phyloP scores from a whole-genome alignment of 176 grass and related monocot genomes.

The Rhynchospora pubera region DNA sequence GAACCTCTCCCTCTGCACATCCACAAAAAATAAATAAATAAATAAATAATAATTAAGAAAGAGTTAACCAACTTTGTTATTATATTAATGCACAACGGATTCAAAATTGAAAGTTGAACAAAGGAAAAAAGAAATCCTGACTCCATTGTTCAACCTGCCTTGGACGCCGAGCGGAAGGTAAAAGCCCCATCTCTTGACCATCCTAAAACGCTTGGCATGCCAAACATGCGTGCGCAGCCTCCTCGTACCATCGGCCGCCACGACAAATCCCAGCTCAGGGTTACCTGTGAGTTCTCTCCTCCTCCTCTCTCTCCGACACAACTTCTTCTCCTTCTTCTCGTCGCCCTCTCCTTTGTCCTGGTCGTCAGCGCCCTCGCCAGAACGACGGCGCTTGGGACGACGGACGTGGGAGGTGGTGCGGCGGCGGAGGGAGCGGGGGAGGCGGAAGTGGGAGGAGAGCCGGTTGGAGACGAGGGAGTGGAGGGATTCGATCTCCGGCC shows the following conservation, averaged over 20 bases:
- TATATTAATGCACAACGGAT: neutral
- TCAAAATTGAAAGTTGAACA: neutral
- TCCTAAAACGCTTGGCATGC: conserved; percentile 79
- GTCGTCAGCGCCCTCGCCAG: neutral
- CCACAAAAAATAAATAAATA: neutral
- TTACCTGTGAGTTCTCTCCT: conserved; percentile 55
- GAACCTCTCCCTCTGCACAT: conserved; percentile 62
- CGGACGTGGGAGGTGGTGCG: conserved; percentile 66
- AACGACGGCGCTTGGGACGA: conserved; percentile 18
- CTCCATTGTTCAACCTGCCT: conserved; percentile 35
- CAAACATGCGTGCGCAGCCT: conserved; percentile 80
- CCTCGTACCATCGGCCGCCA: conserved; percentile 40
- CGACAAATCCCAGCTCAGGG: conserved; percentile 49
- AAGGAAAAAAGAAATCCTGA: neutral
- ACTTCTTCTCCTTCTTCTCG: neutral
- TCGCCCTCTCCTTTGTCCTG: neutral
- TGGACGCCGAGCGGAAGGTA: conserved; percentile 48
- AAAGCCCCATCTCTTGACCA: conserved; percentile 72
- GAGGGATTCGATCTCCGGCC: conserved; percentile 49
- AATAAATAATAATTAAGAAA: neutral
- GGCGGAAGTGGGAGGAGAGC: conserved; percentile 31
- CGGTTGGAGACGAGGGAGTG: conserved; percentile 39
- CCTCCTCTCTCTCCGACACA: conserved; percentile 42
- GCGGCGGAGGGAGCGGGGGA: conserved; percentile 47
- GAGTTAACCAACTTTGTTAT: neutral